phyloP scores from a whole-genome alignment of 108 stramenopile genomes.

The Phaeodactylum tricornutum region DNA sequence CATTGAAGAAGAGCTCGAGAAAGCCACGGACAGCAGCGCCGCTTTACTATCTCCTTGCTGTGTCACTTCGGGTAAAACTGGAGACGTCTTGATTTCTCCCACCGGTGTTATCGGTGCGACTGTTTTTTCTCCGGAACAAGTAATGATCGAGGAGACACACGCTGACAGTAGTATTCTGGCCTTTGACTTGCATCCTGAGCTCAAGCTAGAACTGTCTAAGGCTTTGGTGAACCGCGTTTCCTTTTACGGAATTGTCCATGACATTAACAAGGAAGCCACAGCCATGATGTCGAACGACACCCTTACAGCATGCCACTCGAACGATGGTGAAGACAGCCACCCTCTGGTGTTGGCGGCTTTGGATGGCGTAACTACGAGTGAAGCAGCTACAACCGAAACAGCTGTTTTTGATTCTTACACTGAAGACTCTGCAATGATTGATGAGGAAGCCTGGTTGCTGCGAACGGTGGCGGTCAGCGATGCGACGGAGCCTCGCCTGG shows the following conservation, averaged over 20 bases:
- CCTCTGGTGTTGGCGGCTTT: conserved; percentile 5
- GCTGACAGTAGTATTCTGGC: background rate
- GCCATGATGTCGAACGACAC: conserved; percentile 42
- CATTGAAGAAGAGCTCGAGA: conserved; percentile 4
- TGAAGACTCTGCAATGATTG: conserved; percentile 57
- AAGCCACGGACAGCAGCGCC: conserved; percentile 8
- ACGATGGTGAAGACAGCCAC: conserved; percentile 16
- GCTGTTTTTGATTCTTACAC: no score
- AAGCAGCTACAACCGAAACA: conserved; percentile 4
- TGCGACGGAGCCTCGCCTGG: conserved; percentile 31
- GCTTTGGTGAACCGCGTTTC: conserved; percentile 61
- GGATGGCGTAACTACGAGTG: background rate
- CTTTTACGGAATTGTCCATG: conserved; percentile 71
- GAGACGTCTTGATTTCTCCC: conserved; percentile 23
- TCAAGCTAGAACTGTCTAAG: conserved; percentile 51
- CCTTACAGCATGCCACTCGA: conserved; percentile 20
- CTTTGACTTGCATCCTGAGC: conserved; percentile 40
- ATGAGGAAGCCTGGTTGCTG: conserved; percentile 77
- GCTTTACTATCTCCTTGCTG: conserved; percentile 1
- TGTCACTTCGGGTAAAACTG: no score
- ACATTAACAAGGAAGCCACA: conserved; percentile 78
- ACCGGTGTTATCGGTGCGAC: conserved; percentile 29
- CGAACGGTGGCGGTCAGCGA: conserved; percentile 50
- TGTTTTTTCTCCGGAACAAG: conserved; percentile 2
- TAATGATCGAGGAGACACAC: background rate